phyloP scores from a whole-genome alignment of 2,329 filamentous ascomycete genomes.

The Trichoderma afroharzianum region DNA sequence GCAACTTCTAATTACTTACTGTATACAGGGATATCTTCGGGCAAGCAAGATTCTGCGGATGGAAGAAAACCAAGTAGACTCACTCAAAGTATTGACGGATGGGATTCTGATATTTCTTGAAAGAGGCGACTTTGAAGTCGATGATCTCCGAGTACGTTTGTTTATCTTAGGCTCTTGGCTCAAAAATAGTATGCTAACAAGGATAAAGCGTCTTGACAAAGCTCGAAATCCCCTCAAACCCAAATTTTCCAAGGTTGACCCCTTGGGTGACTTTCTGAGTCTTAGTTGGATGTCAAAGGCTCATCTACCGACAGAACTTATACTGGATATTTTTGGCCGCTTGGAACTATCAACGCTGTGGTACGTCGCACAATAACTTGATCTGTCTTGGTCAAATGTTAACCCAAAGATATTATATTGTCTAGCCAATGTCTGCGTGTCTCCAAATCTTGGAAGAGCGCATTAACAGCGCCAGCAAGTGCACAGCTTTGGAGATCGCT shows the following conservation, averaged over 20 bases:
- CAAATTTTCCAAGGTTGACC: slow-evolving; percentile 34
- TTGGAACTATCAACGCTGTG: slow-evolving; percentile 33
- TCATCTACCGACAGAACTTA: slow-evolving; percentile 34
- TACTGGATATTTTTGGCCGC: slow-evolving; percentile 34
- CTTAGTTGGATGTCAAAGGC: slow-evolving; percentile 1
- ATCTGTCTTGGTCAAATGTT: background rate
- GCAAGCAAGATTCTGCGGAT: slow-evolving; percentile 39
- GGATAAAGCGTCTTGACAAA: slow-evolving; percentile 32
- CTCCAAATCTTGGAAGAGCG: slow-evolving; percentile 31
- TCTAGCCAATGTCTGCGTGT: slow-evolving; percentile 32
- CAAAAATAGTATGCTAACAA: background rate
- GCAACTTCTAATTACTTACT: slow-evolving; percentile 6
- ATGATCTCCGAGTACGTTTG: background rate
- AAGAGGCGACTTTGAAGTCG: background rate
- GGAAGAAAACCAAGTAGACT: slow-evolving; percentile 36
- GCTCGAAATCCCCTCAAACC: slow-evolving; percentile 34
- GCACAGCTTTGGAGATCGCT: slow-evolving; percentile 32
- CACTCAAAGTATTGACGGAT: slow-evolving; percentile 39
- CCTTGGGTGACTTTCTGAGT: slow-evolving; percentile 24
- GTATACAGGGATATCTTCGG: slow-evolving; percentile 39
- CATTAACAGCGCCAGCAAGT: slow-evolving; percentile 29
- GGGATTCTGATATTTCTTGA: slow-evolving; percentile 35
- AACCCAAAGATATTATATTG: background rate
- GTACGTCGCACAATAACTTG: slow-evolving; percentile 20
- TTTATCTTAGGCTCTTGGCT: background rate